Evolutionary conservation across 768 basidiomycete species (phyloP).

Genomic region (Neoboletus magnificus): DNA sequence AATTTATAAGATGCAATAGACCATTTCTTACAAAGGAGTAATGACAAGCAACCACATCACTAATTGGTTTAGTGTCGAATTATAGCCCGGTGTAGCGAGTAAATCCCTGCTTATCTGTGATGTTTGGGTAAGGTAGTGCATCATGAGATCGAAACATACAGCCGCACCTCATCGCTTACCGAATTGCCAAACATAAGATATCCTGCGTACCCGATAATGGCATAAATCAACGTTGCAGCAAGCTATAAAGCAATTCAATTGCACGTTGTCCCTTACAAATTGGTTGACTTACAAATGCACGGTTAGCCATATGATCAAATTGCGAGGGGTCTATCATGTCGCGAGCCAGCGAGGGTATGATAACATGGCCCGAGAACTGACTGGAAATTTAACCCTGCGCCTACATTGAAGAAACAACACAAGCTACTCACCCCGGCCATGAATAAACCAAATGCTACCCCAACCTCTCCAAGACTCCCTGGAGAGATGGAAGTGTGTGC

Average conservation of each 20-base stretch:
- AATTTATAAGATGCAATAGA: not conserved
- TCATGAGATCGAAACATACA: not conserved
- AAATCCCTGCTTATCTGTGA: slow-evolving; percentile 79
- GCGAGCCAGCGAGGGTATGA: slow-evolving; percentile 83
- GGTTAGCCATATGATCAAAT: slow-evolving; percentile 80
- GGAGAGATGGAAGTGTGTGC: slow-evolving; percentile 64
- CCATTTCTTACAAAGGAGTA: slow-evolving; percentile 55
- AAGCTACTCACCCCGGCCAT: slow-evolving; percentile 74
- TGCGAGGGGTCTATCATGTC: slow-evolving; percentile 85
- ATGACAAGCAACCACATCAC: slow-evolving; percentile 87
- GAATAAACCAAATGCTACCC: slow-evolving; percentile 82
- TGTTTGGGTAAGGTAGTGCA: not conserved
- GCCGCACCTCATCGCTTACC: slow-evolving; percentile 75
- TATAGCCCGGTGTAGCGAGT: slow-evolving; percentile 69
- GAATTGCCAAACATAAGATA: slow-evolving; percentile 87
- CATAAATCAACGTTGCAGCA: slow-evolving; percentile 59
- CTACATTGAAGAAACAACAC: not conserved
- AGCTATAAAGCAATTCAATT: slow-evolving; percentile 35
- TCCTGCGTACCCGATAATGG: slow-evolving; percentile 73
- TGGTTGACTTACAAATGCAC: slow-evolving; percentile 69
- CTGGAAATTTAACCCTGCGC: not conserved
- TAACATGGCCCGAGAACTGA: slow-evolving; percentile 88
- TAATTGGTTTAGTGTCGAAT: slow-evolving; percentile 61
- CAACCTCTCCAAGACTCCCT: slow-evolving; percentile 53
- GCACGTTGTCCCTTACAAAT: not conserved